Base-by-base conservation (phyloP, 768 basidiomycete genomes). In the Tylopilus rubrobrunneus region DNA sequence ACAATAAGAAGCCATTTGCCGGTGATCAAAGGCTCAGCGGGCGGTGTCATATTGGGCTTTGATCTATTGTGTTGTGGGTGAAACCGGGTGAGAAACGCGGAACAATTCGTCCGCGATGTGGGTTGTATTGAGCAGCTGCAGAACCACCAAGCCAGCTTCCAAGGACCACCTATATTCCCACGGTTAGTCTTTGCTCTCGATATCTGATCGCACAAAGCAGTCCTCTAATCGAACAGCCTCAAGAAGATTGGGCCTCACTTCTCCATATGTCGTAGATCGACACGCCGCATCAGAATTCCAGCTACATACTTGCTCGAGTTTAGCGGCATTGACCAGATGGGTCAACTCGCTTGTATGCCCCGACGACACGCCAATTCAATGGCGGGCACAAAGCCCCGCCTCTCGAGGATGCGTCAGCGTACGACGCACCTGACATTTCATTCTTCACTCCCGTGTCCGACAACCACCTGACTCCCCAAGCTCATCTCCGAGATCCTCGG, bases 401-500 rank as follows among this genome's bases (percentile, higher is more conserved):
- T 15, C 36, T 17, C 15, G 36, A 37, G 36, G 36, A 37, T 15
- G 14, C 5, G 34, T 6, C 1, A 36, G 11, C 34, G 36, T 37
- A 37, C 7, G 4, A 7, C 7, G 15, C 15, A 37, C 31, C 4
- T 11, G 25, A 25, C 25, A 25, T 25, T 25, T 25, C 25, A 25
- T 4, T 3, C 25, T 25, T 25, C 36, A 15, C 5, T 6, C 11
- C 34, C 34, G 34, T 34, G 34, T 34, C 14, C 14, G 34, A 34
- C 5, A 7, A 15, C 34, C 34, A 34, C 34, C 11, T 31, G 34
- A 12, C 12, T 15, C 34, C 34, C 34, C 36, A 17, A 17, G 4
- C 15, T 28, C 14, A 51, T 41, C 10, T 48, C 58, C 59, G 58
- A 33, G 49, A 37, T 33, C 27, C 37, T 34, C 53, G 59, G 58